phyloP scores from a whole-genome alignment of 1,139 yeast genomes.

The Pichia sp. region DNA sequence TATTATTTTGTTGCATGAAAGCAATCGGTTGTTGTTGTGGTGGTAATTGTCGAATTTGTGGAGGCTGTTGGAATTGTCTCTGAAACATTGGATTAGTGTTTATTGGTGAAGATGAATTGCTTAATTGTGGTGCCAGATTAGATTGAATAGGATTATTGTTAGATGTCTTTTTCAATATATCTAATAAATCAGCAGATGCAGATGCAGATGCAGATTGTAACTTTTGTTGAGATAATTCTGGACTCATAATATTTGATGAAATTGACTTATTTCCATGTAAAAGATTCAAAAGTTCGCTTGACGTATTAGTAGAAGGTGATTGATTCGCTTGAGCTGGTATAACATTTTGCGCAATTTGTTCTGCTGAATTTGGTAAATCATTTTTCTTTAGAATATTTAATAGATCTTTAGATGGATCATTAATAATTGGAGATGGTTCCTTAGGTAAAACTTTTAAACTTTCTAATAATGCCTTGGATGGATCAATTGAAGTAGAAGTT shows the following conservation, averaged over 20 bases:
- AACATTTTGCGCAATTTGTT: no score
- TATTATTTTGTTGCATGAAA: background rate
- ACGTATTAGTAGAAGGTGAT: background rate
- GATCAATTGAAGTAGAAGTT: background rate
- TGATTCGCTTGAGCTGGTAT: no score
- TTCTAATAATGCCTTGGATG: constrained; percentile 9
- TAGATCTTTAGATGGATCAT: constrained; percentile 11
- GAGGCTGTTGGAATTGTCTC: background rate
- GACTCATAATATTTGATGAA: background rate
- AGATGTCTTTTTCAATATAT: constrained; percentile 15
- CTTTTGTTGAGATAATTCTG: background rate
- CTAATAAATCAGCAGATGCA: constrained; percentile 11
- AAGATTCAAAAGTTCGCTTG: background rate
- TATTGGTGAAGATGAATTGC: background rate
- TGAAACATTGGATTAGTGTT: background rate
- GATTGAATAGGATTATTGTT: background rate
- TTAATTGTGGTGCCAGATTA: background rate
- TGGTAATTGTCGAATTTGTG: background rate
- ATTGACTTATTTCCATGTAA: background rate
- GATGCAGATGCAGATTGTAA: background rate
- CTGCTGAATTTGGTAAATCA: background rate
- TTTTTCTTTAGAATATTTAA: constrained; percentile 15
- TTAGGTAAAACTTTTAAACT: constrained; percentile 3
- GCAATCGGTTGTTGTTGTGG: background rate
- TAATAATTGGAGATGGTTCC: background rate